These are phyloP conservation scores for Neofusicoccum ribis DNA, from an alignment of 2,329 filamentous ascomycete species.

Conservation along the genomic window DNA sequence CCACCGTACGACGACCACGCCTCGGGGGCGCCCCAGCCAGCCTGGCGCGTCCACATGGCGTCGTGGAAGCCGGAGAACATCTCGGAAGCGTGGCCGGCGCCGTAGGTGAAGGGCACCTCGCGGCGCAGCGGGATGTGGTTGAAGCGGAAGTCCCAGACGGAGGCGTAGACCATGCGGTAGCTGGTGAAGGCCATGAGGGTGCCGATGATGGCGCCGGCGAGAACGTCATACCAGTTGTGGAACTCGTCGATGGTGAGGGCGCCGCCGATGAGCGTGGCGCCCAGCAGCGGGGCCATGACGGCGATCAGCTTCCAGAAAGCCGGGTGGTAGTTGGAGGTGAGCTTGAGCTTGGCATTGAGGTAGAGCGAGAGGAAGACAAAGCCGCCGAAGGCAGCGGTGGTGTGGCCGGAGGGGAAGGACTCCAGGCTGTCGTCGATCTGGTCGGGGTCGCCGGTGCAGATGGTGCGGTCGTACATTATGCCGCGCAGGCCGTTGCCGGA, in stretches of 20 bases:
- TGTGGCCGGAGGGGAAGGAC: constrained; percentile 72
- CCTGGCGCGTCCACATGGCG: constrained; percentile 60
- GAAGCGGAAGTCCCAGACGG: constrained; percentile 68
- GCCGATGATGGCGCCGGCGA: constrained; percentile 66
- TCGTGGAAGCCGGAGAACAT: constrained; percentile 51
- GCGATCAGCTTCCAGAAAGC: constrained; percentile 72
- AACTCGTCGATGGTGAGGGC: constrained; percentile 67
- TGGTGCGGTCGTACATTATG: constrained; percentile 68
- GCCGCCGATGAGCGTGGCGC: constrained; percentile 67
- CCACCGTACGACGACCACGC: constrained; percentile 40
- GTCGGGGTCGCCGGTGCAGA: constrained; percentile 66
- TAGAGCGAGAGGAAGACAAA: constrained; percentile 72
- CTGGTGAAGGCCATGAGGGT: constrained; percentile 64
- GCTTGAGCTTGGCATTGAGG: constrained; percentile 76
- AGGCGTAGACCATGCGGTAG: constrained; percentile 68
- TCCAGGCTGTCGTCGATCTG: constrained; percentile 70
- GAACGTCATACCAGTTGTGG: constrained; percentile 75
- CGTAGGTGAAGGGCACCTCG: constrained; percentile 56
- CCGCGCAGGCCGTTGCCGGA: constrained; percentile 54
- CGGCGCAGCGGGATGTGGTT: constrained; percentile 67
- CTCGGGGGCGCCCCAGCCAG: constrained; percentile 57
- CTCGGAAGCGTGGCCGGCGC: constrained; percentile 36
- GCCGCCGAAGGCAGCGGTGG: constrained; percentile 70
- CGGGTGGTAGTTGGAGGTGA: constrained; percentile 71
- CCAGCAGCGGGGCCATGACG: constrained; percentile 66